Conservation (phyloP, 179 eudicot species). For the Camellia oleifera region DNA sequence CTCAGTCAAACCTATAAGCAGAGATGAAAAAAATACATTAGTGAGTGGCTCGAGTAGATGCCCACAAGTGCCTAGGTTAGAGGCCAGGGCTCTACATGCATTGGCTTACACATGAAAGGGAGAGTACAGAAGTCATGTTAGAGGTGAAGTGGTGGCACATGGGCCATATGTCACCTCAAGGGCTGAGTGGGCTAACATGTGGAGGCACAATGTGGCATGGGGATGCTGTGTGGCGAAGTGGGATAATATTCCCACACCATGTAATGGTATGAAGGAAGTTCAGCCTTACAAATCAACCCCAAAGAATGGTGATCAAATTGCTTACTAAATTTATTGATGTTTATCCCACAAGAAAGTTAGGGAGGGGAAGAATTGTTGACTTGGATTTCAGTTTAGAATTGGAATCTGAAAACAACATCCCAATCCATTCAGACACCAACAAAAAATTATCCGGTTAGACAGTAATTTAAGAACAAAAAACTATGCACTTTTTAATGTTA, state of each 20-base stretch:
- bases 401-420: neutral
- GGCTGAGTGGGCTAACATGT: neutral
- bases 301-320: neutral
- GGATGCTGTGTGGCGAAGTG: neutral
- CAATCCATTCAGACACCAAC: neutral
- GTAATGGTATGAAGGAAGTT: neutral
- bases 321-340: neutral
- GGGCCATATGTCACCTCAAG: neutral
- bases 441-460: neutral
- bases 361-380: too few species aligned
- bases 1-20: neutral
- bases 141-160: neutral
- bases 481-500: neutral
- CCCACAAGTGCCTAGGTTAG: neutral
- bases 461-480: neutral
- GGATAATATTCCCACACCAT: neutral
- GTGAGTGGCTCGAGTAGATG: neutral
- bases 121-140: neutral
- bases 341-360: too few species aligned
- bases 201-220: neutral
- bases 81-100: constrained; percentile 5
- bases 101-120: neutral
- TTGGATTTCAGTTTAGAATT: neutral
- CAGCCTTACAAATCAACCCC: neutral
- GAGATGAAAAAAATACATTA: neutral